Percentiles rank a stretch among this genome's conserved stretches.
Evolutionary conservation across 208 protist species (phyloP).

Genomic region (Wallacemonas collosoma): DNA sequence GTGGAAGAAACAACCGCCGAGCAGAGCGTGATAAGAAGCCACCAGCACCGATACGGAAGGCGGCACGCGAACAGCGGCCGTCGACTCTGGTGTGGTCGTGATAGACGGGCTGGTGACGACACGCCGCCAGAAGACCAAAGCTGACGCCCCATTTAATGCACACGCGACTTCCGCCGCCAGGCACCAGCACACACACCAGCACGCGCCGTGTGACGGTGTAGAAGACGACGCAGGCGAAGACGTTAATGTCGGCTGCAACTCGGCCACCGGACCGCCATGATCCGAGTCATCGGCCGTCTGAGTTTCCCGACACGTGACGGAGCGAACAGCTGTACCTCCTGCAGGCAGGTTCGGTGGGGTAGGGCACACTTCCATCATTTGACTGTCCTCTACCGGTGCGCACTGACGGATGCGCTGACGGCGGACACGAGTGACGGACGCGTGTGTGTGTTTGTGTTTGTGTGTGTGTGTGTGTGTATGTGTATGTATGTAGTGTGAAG

Average conservation of each 20-base stretch:
- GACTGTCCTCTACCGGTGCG: too few species aligned
- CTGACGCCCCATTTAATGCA: neutral
- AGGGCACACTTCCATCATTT: too few species aligned
- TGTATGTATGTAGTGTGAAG: too few species aligned
- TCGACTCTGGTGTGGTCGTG: neutral
- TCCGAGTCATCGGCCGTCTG: too few species aligned
- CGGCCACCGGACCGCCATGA: neutral
- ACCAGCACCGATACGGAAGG: neutral
- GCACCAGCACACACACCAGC: slow-evolving; percentile 1
- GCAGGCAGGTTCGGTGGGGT: too few species aligned
- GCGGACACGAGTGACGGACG: too few species aligned
- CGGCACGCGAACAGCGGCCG: neutral
- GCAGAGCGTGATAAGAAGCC: neutral
- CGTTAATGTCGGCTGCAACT: neutral
- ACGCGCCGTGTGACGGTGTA: neutral
- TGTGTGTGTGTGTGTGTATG: too few species aligned
- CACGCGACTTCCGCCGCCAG: neutral
- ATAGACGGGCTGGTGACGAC: neutral
- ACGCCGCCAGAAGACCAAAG: slow-evolving; percentile 2
- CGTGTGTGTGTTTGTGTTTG: too few species aligned
- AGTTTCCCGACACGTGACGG: too few species aligned
- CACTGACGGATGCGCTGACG: too few species aligned
- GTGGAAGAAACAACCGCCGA: slow-evolving; percentile 13
- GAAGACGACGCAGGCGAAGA: neutral
- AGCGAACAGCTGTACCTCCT: too few species aligned